Percentiles rank a stretch among this genome's conserved stretches.
Evolutionary conservation across 78 protist species (phyloP).

Genomic region (Cyanophora paradoxa): DNA sequence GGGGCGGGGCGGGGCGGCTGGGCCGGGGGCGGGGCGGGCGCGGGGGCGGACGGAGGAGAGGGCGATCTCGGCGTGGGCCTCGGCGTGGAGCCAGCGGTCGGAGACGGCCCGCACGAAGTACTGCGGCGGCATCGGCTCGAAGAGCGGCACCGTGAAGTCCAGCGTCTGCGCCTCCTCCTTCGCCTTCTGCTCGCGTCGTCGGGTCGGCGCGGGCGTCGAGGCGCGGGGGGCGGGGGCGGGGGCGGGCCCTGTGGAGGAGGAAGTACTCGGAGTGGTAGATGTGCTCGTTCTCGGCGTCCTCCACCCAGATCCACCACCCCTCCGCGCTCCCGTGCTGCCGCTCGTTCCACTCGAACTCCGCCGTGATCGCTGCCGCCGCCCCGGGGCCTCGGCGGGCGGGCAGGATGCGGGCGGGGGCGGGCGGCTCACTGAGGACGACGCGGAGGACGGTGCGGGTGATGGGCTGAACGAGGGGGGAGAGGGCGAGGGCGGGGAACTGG

Average conservation of each 20-base stretch:
- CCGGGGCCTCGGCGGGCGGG: no score
- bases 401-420: no score
- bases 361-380: no score
- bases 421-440: constrained; percentile 48
- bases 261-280: constrained; percentile 82
- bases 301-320: constrained; percentile 60
- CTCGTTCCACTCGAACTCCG: constrained; percentile 37
- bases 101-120: constrained; percentile 78
- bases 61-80: constrained; percentile 49
- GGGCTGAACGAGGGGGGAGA: constrained; percentile 67
- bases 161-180: constrained; percentile 3
- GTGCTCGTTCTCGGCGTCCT: constrained; percentile 44
- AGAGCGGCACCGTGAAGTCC: constrained; percentile 18
- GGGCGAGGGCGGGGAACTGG: constrained; percentile 68
- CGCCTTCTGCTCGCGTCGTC: no score
- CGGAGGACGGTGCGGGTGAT: constrained; percentile 84
- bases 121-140: constrained; percentile 82
- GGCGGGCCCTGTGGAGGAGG: constrained; percentile 43
- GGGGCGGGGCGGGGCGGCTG: background rate
- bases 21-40: constrained; percentile 13
- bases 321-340: constrained; percentile 37
- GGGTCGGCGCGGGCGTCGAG: no score
- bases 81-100: constrained; percentile 89
- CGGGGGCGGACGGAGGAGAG: constrained; percentile 29
- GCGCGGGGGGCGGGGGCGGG: constrained; percentile 7